Evolutionary conservation across 2,329 filamentous ascomycete species (phyloP).

Genomic region (Cordyceps militaris): DNA sequence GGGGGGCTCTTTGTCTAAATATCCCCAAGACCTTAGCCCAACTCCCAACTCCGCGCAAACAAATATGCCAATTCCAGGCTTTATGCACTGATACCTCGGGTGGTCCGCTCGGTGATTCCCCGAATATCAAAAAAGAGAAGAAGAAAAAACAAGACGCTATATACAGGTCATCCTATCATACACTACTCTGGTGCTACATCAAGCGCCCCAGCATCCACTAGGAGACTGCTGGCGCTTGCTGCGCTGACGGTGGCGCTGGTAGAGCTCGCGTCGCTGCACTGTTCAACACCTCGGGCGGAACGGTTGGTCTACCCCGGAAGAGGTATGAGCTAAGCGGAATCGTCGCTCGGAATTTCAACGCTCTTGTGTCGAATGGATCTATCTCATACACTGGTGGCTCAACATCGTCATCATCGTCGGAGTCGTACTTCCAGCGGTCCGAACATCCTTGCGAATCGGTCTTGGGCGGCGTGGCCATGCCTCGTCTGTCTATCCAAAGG

Average conservation of each 20-base stretch:
- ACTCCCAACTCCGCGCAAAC: constrained; percentile 13
- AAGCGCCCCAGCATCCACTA: neutral
- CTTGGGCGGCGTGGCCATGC: constrained; percentile 46
- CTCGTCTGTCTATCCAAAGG: constrained; percentile 80
- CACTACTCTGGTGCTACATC: neutral
- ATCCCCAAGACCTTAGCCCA: constrained; percentile 6
- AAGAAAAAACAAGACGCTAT: constrained; percentile 1
- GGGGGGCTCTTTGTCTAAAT: constrained; percentile 7
- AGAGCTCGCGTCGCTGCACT: constrained; percentile 16
- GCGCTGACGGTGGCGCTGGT: constrained; percentile 16
- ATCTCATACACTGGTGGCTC: constrained; percentile 67
- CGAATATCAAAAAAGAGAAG: neutral
- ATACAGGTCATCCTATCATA: constrained; percentile 15
- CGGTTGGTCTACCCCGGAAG: constrained; percentile 31
- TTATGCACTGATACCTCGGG: constrained; percentile 10
- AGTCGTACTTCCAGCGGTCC: constrained; percentile 82
- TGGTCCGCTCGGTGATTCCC: neutral
- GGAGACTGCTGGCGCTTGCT: constrained; percentile 18
- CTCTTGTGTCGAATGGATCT: constrained; percentile 59
- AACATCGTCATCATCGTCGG: constrained; percentile 71
- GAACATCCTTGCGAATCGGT: constrained; percentile 37
- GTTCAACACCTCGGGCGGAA: constrained; percentile 20
- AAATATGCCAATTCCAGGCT: constrained; percentile 5
- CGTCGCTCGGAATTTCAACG: constrained; percentile 54
- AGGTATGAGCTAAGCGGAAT: constrained; percentile 43